Percentiles rank a stretch among this genome's conserved stretches.
These are phyloP conservation scores for Lachnellula occidentalis DNA, from an alignment of 2,329 filamentous ascomycete species.

Conservation along the genomic window DNA sequence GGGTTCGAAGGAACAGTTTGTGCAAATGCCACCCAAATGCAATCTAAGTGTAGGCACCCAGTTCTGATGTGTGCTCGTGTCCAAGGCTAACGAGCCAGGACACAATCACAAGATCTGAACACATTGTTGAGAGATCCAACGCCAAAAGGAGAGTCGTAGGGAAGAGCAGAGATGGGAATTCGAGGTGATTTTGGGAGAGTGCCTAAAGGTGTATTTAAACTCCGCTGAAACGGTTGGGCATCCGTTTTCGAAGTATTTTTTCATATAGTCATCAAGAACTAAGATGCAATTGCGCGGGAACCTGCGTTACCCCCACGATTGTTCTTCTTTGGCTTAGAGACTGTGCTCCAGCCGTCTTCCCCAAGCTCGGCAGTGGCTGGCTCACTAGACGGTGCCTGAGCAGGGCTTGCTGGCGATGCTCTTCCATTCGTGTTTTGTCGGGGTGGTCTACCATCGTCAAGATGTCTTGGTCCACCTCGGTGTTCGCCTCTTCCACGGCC, in stretches of 20 bases:
- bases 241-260: constrained; percentile 1
- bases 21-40: constrained; percentile 25
- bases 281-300: constrained; percentile 31
- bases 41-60: constrained; percentile 21
- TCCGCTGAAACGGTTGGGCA: constrained; percentile 1
- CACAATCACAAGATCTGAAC: constrained; percentile 25
- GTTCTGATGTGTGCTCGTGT: constrained; percentile 2
- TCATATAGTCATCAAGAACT: constrained; percentile 12
- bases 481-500: constrained; percentile 36
- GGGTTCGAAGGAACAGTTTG: constrained; percentile 13
- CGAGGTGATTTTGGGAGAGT: neutral
- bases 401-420: constrained; percentile 40
- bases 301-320: constrained; percentile 30
- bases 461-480: constrained; percentile 25
- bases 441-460: constrained; percentile 22
- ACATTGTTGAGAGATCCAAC: constrained; percentile 27
- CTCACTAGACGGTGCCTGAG: constrained; percentile 32
- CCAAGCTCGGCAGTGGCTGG: constrained; percentile 38
- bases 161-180: constrained; percentile 18
- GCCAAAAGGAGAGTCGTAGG: constrained; percentile 26
- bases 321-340: constrained; percentile 36
- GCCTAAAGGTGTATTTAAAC: constrained; percentile 5
- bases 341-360: constrained; percentile 62
- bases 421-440: constrained; percentile 34
- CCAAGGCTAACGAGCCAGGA: constrained; percentile 16